Percentiles rank a stretch among this genome's conserved stretches.
Conservation (phyloP, 1,284 basidiomycete genomes). For the Fomes fomentarius region DNA sequence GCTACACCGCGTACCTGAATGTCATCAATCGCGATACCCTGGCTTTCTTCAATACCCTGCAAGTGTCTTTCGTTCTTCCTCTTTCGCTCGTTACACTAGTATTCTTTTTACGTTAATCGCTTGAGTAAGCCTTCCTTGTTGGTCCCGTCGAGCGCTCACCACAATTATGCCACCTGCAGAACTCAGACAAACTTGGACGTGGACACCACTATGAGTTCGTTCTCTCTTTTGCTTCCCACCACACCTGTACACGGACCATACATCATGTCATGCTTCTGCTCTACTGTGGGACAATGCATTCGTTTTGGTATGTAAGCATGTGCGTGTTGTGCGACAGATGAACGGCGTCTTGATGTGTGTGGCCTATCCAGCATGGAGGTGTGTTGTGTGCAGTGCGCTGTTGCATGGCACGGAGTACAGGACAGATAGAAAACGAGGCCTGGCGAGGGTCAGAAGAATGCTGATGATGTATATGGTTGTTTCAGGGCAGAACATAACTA, state of each 20-base stretch:
- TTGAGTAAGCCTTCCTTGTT: background rate
- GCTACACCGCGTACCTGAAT: background rate
- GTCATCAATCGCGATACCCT: conserved; percentile 4
- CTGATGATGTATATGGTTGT: no score
- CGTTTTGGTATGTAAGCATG: background rate
- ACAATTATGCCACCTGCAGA: no score
- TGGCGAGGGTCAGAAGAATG: no score
- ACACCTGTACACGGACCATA: conserved; percentile 2
- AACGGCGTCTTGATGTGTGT: no score
- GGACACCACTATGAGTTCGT: conserved; percentile 5
- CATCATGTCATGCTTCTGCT: conserved; percentile 15
- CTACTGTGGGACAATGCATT: conserved; percentile 8
- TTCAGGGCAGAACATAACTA: no score
- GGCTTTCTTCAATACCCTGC: conserved; percentile 3
- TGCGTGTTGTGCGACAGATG: no score
- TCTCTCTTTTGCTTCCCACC: conserved; percentile 7
- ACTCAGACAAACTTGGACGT: background rate
- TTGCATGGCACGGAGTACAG: no score
- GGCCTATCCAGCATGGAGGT: no score
- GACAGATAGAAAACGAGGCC: no score
- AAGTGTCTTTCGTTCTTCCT: background rate
- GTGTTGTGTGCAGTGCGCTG: no score
- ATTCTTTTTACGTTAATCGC: background rate
- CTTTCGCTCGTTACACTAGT: background rate
- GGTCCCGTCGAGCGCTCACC: background rate